Evolutionary conservation across 1,284 basidiomycete genomes (phyloP).

Genomic region (Cystobasidiaceae sp.): DNA sequence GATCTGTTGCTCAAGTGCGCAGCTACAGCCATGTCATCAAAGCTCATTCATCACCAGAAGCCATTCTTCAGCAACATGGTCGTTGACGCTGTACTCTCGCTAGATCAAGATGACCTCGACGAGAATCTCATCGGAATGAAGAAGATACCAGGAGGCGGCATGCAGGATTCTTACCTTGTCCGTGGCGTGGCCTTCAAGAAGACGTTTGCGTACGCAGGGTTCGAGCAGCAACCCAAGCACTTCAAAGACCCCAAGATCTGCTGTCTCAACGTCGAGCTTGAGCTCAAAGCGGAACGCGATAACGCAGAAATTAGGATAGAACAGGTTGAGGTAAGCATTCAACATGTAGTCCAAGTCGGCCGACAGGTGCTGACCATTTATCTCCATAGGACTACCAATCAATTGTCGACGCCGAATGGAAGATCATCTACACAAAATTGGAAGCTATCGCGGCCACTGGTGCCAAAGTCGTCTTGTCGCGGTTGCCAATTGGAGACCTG

Average conservation of each 20-base stretch:
- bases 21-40: slow-evolving; percentile 98
- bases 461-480: slow-evolving; percentile 95
- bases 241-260: slow-evolving; percentile 86
- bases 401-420: slow-evolving; percentile 99
- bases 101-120: slow-evolving; percentile 91
- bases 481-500: slow-evolving; percentile 95
- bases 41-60: slow-evolving; percentile 97
- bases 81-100: slow-evolving; percentile 86
- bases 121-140: slow-evolving; percentile 97
- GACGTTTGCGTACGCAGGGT: slow-evolving; percentile 98
- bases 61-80: slow-evolving; percentile 99
- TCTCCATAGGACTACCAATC: slow-evolving; percentile 79
- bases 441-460: slow-evolving; percentile 94
- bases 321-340: slow-evolving; percentile 61
- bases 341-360: background rate
- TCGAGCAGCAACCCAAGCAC: slow-evolving; percentile 96
- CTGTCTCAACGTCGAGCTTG: slow-evolving; percentile 95
- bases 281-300: slow-evolving; percentile 99
- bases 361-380: background rate
- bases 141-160: slow-evolving; percentile 97
- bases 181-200: slow-evolving; percentile 97
- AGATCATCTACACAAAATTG: slow-evolving; percentile 97
- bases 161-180: slow-evolving; percentile 82
- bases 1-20: slow-evolving; percentile 94
- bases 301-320: slow-evolving; percentile 98